Evolutionary conservation across 768 basidiomycete species (phyloP).

Genomic region (Leccinum variicolor): DNA sequence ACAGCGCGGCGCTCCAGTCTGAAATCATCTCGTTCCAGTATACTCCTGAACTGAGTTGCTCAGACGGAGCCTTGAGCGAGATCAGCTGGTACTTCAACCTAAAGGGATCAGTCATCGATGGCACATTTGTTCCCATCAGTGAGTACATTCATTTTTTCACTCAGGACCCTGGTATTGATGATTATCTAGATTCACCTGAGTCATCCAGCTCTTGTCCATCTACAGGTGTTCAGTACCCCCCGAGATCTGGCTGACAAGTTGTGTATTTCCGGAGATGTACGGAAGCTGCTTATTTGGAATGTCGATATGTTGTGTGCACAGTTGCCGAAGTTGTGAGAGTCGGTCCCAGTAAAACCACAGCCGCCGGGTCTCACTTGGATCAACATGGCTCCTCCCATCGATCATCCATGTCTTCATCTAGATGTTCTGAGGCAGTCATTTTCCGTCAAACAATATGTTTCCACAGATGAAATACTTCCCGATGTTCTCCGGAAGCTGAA

Average conservation of each 20-base stretch:
- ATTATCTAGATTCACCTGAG: conserved; percentile 44
- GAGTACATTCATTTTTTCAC: conserved; percentile 13
- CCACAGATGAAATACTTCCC: conserved; percentile 33
- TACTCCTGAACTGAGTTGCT: conserved; percentile 49
- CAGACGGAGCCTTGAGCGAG: conserved; percentile 33
- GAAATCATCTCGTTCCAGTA: conserved; percentile 30
- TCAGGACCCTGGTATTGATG: background rate
- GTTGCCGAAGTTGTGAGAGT: background rate
- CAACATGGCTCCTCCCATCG: conserved; percentile 41
- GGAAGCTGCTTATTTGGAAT: background rate
- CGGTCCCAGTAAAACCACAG: background rate
- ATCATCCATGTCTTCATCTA: conserved; percentile 47
- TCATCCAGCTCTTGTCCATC: conserved; percentile 47
- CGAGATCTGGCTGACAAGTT: background rate
- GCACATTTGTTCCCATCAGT: conserved; percentile 60
- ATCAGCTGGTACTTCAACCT: conserved; percentile 66
- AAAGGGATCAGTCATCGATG: conserved; percentile 65
- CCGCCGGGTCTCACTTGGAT: background rate
- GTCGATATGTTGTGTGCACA: background rate
- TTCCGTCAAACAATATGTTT: conserved; percentile 41
- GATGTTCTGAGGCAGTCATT: conserved; percentile 42
- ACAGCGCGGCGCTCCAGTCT: background rate
- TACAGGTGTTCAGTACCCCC: conserved; percentile 58
- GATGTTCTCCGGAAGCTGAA: conserved; percentile 25
- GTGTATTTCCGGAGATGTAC: background rate